These are phyloP conservation scores for Penicillium parvum DNA, from an alignment of 495 filamentous ascomycete genomes.

Conservation along the genomic window DNA sequence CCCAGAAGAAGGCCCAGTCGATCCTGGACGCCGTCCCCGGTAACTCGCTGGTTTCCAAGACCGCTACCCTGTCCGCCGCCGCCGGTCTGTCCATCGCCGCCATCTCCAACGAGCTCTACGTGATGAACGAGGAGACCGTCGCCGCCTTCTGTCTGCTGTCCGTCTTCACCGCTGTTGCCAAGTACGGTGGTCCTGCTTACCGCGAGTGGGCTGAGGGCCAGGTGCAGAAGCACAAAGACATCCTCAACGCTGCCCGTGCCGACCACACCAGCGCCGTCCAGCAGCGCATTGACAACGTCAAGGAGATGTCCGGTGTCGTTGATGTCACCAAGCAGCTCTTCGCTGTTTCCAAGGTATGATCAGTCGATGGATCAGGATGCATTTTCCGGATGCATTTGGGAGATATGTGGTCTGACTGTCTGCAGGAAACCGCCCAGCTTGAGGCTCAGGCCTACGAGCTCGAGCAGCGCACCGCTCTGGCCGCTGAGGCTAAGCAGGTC, in stretches of 20 bases:
- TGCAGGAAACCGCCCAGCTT: constrained; percentile 89
- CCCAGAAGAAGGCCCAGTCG: constrained; percentile 91
- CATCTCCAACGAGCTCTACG: constrained; percentile 99
- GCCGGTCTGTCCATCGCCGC: constrained; percentile 89
- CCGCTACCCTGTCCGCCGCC: constrained; percentile 87
- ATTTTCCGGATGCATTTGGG: neutral
- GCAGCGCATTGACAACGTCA: constrained; percentile 84
- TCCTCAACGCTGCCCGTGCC: constrained; percentile 86
- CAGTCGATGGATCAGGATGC: neutral
- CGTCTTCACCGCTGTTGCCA: constrained; percentile 82
- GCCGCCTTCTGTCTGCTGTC: constrained; percentile 83
- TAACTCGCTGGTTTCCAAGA: constrained; percentile 84
- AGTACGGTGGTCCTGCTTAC: constrained; percentile 91
- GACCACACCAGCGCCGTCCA: constrained; percentile 95
- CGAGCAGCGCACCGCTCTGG: constrained; percentile 87
- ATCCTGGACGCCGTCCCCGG: constrained; percentile 87
- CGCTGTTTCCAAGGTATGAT: constrained; percentile 86
- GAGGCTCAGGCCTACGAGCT: constrained; percentile 95
- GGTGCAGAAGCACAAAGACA: constrained; percentile 80
- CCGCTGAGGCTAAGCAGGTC: constrained; percentile 86
- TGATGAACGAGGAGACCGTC: constrained; percentile 96
- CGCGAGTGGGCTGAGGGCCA: constrained; percentile 85
- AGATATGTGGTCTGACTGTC: constrained; percentile 3
- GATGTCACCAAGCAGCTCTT: constrained; percentile 96
- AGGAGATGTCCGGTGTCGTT: constrained; percentile 88